Evolutionary conservation across 148 eudicot genomes (phyloP), one percentile per base, ranked within the genome.

Genomic region (Polygonum aviculare): DNA sequence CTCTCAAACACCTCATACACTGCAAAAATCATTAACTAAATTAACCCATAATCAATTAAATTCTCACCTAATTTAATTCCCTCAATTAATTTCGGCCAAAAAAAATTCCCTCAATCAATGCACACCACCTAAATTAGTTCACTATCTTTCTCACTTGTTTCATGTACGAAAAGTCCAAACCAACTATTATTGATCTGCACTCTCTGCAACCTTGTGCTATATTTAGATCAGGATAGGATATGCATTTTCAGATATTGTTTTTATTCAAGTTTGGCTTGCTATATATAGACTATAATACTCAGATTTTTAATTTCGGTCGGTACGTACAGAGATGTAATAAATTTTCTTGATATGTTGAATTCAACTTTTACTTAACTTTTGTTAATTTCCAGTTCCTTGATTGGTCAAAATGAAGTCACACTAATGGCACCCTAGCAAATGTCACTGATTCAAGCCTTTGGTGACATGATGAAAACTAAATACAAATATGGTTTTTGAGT

Each of bases 1-100:
- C 95, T 81, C 74, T 90, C 95, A 55, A 93, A 90, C 59, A 89
- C 90, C 76, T 93, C 97, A 45, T 93, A 93, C 74, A 89, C 97
- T 93, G 85, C 83, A 80, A 65, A 6, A 14, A 36, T 18, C 35
- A 19, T 59, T 12, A 21, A 9, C 22, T 26, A 22, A 63, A 31
- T 63, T 12, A 15, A 12, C 3, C 41, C 41, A 7, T 6, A 44
- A 44, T 51, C 5, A 0, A 44, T 51, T n/a, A 0, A 50, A 12
- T 50, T 16, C 55, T 16, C 57, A 51, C 57, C 57, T 2, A 51
- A 44, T 10, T 44, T 44, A 4, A 51, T 16, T 51, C 57, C 2
- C 19, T 51, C 57, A 51, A 51, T 51, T 51, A 5, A 14, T 51
- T 51, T 9, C 19, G 1, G 31, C 31, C 31, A 26, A 26, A 26